These are phyloP conservation scores for Cnidoscolus chayamansa DNA, from an alignment of 441 rosid species.

Conservation along the genomic window DNA sequence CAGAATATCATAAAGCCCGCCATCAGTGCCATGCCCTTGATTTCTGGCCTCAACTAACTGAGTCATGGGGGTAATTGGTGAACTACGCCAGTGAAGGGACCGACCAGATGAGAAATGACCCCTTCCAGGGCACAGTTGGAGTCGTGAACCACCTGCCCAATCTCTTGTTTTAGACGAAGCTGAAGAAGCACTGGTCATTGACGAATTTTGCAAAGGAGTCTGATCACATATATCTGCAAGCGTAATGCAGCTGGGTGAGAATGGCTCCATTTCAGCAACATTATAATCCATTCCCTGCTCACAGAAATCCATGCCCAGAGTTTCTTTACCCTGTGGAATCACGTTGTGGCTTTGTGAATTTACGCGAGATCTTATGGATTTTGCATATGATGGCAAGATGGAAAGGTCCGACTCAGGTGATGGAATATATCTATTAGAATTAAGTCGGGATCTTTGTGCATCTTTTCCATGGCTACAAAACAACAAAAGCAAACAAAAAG, in stretches of 20 bases:
- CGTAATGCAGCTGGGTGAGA: constrained; percentile 30
- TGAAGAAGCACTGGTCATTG: constrained; percentile 23
- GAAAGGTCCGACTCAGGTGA: constrained; percentile 38
- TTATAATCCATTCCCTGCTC: constrained; percentile 28
- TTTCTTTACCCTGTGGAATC: constrained; percentile 28
- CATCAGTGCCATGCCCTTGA: constrained; percentile 27
- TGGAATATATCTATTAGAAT: constrained; percentile 28
- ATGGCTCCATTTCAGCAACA: constrained; percentile 24
- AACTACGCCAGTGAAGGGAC: constrained; percentile 37
- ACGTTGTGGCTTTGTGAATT: constrained; percentile 22
- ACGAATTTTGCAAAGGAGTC: constrained; percentile 30
- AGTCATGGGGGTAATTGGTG: constrained; percentile 38
- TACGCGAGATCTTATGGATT: constrained; percentile 26
- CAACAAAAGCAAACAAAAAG: constrained; percentile 1
- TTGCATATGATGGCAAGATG: constrained; percentile 29
- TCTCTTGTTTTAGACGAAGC: constrained; percentile 35
- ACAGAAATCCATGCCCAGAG: constrained; percentile 18
- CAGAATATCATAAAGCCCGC: constrained; percentile 22
- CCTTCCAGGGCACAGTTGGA: constrained; percentile 30
- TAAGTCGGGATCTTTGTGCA: constrained; percentile 30
- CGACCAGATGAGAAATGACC: constrained; percentile 24
- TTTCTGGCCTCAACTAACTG: constrained; percentile 28
- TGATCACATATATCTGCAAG: constrained; percentile 34
- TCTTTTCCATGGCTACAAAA: constrained; percentile 41
- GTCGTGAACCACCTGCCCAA: constrained; percentile 24